Conservation (phyloP, 306 rosid species). For the Abrus pulchellus region DNA sequence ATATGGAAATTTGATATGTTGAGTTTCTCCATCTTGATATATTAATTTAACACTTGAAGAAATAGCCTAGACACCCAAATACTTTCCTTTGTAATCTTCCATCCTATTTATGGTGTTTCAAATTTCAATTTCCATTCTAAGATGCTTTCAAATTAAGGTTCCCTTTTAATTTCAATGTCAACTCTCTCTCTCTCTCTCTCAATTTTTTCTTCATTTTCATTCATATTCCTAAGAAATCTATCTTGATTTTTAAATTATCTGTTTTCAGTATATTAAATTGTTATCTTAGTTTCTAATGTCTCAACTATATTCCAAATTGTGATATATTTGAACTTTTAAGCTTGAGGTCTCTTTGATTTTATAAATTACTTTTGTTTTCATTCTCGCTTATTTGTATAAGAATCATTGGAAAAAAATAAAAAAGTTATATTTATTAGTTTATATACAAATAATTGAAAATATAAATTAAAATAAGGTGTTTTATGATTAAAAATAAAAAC, state of each 20-base stretch:
- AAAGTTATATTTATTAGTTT: too few species aligned
- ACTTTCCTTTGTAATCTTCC: neutral
- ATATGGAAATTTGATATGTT: too few species aligned
- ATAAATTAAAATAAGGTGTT: too few species aligned
- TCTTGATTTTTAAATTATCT: neutral
- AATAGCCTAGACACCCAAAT: neutral
- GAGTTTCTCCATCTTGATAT: neutral
- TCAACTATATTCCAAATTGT: neutral
- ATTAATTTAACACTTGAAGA: neutral
- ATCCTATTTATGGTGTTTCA: neutral
- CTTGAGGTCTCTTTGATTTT: neutral
- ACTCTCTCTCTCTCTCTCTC: neutral
- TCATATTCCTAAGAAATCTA: neutral
- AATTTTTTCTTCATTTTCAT: neutral
- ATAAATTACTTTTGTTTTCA: neutral
- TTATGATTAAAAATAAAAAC: too few species aligned
- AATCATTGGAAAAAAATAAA: too few species aligned
- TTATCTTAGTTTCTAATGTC: neutral
- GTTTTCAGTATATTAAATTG: neutral
- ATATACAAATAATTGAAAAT: too few species aligned
- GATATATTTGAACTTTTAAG: neutral
- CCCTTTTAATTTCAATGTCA: neutral
- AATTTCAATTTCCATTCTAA: neutral
- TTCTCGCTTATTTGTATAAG: too few species aligned
- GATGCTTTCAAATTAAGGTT: neutral